These are phyloP conservation scores for Pseudocercospora fuligena DNA, from an alignment of 2,329 filamentous ascomycete species.

Conservation along the genomic window DNA sequence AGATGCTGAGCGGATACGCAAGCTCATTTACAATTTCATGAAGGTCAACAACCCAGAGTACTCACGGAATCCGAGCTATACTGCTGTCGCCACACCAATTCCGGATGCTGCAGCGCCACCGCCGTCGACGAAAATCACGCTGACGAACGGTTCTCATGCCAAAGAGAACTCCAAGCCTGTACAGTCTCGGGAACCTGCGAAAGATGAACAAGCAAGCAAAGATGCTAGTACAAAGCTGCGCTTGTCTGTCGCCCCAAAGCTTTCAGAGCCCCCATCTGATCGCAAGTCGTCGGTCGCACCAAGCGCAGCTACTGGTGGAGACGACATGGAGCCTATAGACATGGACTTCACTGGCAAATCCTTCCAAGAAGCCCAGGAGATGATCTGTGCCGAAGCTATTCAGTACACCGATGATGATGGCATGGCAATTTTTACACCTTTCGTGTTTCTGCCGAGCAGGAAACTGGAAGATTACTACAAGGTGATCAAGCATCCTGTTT, in stretches of 20 bases:
- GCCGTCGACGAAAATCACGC: conserved; percentile 36
- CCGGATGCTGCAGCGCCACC: conserved; percentile 51
- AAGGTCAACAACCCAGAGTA: conserved; percentile 85
- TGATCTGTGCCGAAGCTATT: conserved; percentile 77
- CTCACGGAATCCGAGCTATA: conserved; percentile 67
- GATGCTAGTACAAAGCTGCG: conserved; percentile 28
- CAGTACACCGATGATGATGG: conserved; percentile 69
- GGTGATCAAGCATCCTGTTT: conserved; percentile 79
- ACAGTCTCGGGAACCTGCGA: conserved; percentile 26
- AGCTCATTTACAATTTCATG: conserved; percentile 87
- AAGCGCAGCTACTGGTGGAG: conserved; percentile 30
- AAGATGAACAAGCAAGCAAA: conserved; percentile 31
- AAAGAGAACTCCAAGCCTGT: conserved; percentile 23
- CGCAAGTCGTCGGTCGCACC: conserved; percentile 39
- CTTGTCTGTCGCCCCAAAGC: conserved; percentile 27
- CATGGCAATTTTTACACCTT: conserved; percentile 73
- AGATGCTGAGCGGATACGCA: conserved; percentile 84
- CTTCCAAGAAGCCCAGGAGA: conserved; percentile 86
- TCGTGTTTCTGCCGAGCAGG: conserved; percentile 77
- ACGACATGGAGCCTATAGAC: conserved; percentile 28
- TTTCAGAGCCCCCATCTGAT: conserved; percentile 37
- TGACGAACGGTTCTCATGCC: conserved; percentile 23
- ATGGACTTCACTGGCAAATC: conserved; percentile 70
- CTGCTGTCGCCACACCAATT: conserved; percentile 74
- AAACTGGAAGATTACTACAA: conserved; percentile 84